Evolutionary conservation across 345 rosid genomes (phyloP).

Genomic region (Eucalyptus curtisii): DNA sequence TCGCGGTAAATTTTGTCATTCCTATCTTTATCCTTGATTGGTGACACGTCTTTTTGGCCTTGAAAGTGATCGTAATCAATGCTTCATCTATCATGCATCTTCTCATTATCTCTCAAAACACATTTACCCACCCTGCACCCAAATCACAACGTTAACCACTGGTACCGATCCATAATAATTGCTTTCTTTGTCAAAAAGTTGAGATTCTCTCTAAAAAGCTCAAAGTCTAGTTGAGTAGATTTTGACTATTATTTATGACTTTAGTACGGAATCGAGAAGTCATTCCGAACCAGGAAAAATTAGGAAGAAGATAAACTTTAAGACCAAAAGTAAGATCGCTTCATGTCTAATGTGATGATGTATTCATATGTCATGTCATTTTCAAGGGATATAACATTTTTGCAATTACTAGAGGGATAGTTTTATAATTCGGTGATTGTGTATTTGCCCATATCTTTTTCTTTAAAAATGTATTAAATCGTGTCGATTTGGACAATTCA

Average conservation of each 20-base stretch:
- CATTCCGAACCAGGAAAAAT: not conserved
- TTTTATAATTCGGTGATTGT: not conserved
- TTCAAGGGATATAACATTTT: not conserved
- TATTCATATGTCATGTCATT: not conserved
- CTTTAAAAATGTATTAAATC: not conserved
- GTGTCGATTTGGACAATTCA: not conserved
- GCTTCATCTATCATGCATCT: not conserved
- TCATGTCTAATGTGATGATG: not conserved
- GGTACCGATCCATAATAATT: not conserved
- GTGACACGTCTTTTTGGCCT: accelerated
- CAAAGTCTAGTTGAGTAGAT: not conserved
- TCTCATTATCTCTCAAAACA: not conserved
- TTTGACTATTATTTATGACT: not conserved
- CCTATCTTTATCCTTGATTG: not conserved
- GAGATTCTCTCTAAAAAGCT: not conserved
- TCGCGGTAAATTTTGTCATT: not conserved
- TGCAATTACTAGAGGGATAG: not conserved
- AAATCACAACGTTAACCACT: not conserved
- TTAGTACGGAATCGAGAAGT: not conserved
- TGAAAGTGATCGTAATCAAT: not conserved
- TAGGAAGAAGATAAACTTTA: not conserved
- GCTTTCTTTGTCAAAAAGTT: not conserved
- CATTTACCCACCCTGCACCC: not conserved
- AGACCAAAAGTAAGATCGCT: not conserved
- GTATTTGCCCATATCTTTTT: not conserved